Evolutionary conservation across 768 basidiomycete species (phyloP), one percentile per base, ranked within the genome.

Genomic region (Hemileccinum impolitum): DNA sequence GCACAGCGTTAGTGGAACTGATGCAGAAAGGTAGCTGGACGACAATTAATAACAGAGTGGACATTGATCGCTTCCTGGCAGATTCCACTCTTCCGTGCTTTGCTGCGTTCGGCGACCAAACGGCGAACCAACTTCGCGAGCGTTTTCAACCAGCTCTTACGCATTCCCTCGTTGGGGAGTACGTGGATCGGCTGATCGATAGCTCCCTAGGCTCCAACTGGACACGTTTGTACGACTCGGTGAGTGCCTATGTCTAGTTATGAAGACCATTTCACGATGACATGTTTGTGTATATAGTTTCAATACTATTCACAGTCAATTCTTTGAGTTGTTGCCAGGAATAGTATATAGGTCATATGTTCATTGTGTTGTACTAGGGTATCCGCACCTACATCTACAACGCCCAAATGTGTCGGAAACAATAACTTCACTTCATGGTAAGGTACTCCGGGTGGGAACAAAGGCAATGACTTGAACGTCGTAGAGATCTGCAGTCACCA

Each of bases 191-290:
- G 40, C 74, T 99, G 39, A 88, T 99, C 54, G 85, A 96, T 53
- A 87, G 78, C 47, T 95, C 94, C 1, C 71, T 96, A 39, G 93
- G 91, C 12, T 94, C 91, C 28, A 85, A 90, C 53, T 98, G 94
- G 87, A 98, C 96, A 32, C 77, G 94, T 56, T 69, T 98, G 30
- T 99, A 99, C 65, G 96, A 99, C 69, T 96, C 92, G 52, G 90
- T 92, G 61, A 61, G 86, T 61, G 28, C 35, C 23, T 28, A 55
- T 34, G 5, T 40, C 31, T 34, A 11, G 35, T 30, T 37, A 26
- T 43, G 18, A 35, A 18, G 9, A 25, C 48, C 12, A 34, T 40
- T 54, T 49, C 34, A 25, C 30, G 12, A 21, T 48, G 17, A 50
- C 31, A 28, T 32, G 26, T 26, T 18, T 44, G 17, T 30, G 19